Percentiles rank a stretch among this genome's conserved stretches.
Conservation (phyloP, 495 filamentous ascomycete genomes). For the Penicillium coprophilum region DNA sequence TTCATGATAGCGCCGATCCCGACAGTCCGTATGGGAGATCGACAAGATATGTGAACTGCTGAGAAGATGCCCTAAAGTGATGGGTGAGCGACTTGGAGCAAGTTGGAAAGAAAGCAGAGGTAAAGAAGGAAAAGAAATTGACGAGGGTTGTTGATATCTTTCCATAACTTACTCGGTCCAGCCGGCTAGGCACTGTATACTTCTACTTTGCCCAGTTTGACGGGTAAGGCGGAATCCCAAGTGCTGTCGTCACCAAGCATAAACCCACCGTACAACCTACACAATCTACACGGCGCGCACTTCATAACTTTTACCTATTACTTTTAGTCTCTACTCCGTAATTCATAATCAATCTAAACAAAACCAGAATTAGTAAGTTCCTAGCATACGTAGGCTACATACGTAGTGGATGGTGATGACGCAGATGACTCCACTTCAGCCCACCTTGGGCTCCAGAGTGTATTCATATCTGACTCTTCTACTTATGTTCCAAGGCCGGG, state of each 20-base stretch:
- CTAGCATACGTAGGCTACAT: constrained; percentile 22
- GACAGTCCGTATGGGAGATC: constrained; percentile 1
- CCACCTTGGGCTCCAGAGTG: constrained; percentile 2
- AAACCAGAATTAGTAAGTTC: background rate
- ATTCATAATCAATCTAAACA: no score
- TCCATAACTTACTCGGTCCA: background rate
- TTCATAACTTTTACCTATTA: no score
- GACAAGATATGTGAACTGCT: background rate
- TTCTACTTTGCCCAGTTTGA: no score
- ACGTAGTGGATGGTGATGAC: constrained; percentile 25
- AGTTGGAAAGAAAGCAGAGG: background rate
- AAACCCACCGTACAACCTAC: background rate
- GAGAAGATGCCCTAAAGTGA: background rate
- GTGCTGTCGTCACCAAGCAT: constrained; percentile 16
- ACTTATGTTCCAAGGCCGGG: background rate
- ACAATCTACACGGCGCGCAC: no score
- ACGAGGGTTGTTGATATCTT: background rate
- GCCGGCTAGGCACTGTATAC: background rate
- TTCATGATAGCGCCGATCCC: constrained; percentile 22
- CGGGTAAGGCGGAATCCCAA: constrained; percentile 1
- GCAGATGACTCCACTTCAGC: constrained; percentile 22
- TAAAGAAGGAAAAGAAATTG: background rate
- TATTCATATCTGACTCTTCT: background rate
- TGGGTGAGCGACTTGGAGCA: background rate
- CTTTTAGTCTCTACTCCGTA: no score